phyloP scores from a whole-genome alignment of 495 filamentous ascomycete genomes.

The Lophiotrema nucula region DNA sequence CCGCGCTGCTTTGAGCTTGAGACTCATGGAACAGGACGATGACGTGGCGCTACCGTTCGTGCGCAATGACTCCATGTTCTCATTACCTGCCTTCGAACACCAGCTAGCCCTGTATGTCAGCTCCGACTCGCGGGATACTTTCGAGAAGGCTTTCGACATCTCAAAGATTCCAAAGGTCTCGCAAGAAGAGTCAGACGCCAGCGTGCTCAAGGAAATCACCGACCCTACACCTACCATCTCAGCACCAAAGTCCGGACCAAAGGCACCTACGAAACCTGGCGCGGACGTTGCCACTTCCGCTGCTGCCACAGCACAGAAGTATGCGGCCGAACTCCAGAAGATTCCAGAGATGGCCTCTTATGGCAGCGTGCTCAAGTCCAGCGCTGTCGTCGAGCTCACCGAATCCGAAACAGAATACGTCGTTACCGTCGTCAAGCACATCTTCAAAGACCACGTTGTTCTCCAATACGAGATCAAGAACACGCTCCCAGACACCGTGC shows the following conservation, averaged over 20 bases:
- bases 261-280: constrained; percentile 62
- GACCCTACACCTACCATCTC: constrained; percentile 91
- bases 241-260: constrained; percentile 83
- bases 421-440: constrained; percentile 85
- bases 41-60: constrained; percentile 81
- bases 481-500: constrained; percentile 82
- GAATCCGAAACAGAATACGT: constrained; percentile 98
- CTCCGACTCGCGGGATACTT: constrained; percentile 78
- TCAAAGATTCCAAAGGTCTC: constrained; percentile 89
- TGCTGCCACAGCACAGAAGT: constrained; percentile 78
- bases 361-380: constrained; percentile 86
- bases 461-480: constrained; percentile 98
- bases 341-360: constrained; percentile 89
- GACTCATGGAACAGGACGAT: constrained; percentile 80
- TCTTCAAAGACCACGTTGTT: constrained; percentile 95
- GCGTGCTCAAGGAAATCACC: constrained; percentile 94
- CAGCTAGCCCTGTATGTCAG: constrained; percentile 98
- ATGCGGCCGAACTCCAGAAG: constrained; percentile 78
- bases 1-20: constrained; percentile 86
- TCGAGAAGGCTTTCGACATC: constrained; percentile 83
- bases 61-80: constrained; percentile 90
- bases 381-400: constrained; percentile 79
- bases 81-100: constrained; percentile 92
- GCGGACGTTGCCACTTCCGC: constrained; percentile 71
- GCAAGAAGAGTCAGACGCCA: constrained; percentile 93